These are phyloP conservation scores for Aspergillus leporis DNA, from an alignment of 495 filamentous ascomycete species.

Conservation along the genomic window DNA sequence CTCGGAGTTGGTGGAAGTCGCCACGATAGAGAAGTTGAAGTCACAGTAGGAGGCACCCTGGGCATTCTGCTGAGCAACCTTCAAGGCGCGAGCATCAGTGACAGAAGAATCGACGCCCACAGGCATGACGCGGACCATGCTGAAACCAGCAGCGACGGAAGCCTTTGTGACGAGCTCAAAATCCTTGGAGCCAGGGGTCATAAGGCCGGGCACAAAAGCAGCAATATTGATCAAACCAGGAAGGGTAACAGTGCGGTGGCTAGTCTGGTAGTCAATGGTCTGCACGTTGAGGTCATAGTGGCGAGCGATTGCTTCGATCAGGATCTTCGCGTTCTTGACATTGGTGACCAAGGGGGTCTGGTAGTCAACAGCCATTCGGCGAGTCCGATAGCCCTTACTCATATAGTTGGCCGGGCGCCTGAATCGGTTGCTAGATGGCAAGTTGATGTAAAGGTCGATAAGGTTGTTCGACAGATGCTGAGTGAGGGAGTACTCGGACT, in stretches of 20 bases:
- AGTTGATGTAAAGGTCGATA: constrained; percentile 97
- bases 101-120: constrained; percentile 71
- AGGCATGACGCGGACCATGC: constrained; percentile 82
- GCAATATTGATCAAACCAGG: constrained; percentile 79
- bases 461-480: constrained; percentile 95
- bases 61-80: constrained; percentile 74
- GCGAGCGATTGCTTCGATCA: constrained; percentile 90
- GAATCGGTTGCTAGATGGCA: constrained; percentile 96
- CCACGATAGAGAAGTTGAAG: constrained; percentile 84
- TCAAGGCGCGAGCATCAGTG: constrained; percentile 69
- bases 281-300: constrained; percentile 81
- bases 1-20: constrained; percentile 73
- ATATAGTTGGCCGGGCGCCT: constrained; percentile 95
- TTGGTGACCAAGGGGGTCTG: constrained; percentile 97
- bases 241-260: constrained; percentile 72
- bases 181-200: constrained; percentile 62
- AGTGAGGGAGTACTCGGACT: constrained; percentile 92
- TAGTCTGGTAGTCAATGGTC: constrained; percentile 85
- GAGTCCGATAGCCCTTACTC: constrained; percentile 92
- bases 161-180: constrained; percentile 71
- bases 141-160: constrained; percentile 77
- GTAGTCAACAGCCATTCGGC: constrained; percentile 98
- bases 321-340: constrained; percentile 97
- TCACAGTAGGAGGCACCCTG: constrained; percentile 70
- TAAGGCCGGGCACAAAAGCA: constrained; percentile 75